Evolutionary conservation across 108 stramenopile genomes (phyloP).

Genomic region (Nannochloropsis granulata): DNA sequence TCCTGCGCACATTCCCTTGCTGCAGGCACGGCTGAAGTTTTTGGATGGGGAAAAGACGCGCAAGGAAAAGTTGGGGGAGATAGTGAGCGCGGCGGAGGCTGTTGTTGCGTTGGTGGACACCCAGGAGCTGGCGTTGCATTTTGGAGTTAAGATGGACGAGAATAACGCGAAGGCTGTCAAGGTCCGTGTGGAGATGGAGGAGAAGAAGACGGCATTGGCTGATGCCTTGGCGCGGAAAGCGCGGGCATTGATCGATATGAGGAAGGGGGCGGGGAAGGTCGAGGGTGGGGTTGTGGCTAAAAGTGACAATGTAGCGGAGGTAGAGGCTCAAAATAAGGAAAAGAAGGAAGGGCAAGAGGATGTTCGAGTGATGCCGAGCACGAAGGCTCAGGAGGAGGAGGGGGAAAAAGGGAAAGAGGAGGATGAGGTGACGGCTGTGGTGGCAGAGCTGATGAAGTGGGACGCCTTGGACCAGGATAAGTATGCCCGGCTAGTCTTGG

Average conservation of each 20-base stretch:
- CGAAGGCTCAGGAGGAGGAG: background rate
- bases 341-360: constrained; percentile 1
- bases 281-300: background rate
- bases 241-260: constrained; percentile 1
- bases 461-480: constrained; percentile 8
- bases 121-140: constrained; percentile 2
- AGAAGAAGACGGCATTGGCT: constrained; percentile 7
- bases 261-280: background rate
- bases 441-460: constrained; percentile 1
- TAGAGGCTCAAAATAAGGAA: background rate
- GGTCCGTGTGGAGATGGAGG: background rate
- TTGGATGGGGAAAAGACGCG: constrained; percentile 7
- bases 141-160: background rate
- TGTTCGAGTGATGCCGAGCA: background rate
- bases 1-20: constrained; percentile 4
- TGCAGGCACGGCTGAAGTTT: constrained; percentile 5
- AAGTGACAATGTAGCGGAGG: background rate
- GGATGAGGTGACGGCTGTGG: background rate
- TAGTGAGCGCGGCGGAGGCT: background rate
- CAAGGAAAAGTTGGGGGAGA: background rate
- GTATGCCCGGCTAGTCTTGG: constrained; percentile 5
- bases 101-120: background rate
- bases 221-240: constrained; percentile 15
- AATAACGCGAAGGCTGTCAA: background rate
- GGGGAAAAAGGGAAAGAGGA: background rate